Conservation (phyloP, 2,329 filamentous ascomycete species). For the Ploettnerulaceae sp. region DNA sequence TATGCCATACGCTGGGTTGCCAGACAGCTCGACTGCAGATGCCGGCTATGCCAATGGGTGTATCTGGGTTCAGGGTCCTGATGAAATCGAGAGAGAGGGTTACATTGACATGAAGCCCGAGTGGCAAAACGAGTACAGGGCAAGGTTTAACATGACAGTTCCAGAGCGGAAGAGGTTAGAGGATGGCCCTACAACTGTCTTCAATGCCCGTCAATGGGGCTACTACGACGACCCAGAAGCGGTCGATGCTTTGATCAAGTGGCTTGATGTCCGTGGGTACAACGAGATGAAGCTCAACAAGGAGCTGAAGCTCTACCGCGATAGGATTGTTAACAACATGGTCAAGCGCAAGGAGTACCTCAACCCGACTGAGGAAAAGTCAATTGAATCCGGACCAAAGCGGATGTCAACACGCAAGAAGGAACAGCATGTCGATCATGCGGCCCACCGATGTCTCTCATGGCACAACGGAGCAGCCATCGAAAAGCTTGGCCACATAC, state of each 20-base stretch:
- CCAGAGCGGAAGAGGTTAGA: constrained; percentile 80
- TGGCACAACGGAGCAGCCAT: constrained; percentile 63
- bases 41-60: constrained; percentile 91
- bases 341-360: constrained; percentile 72
- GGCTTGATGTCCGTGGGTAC: constrained; percentile 81
- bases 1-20: constrained; percentile 90
- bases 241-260: constrained; percentile 73
- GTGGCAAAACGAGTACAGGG: constrained; percentile 68
- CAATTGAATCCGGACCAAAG: constrained; percentile 40
- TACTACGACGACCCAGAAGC: constrained; percentile 79
- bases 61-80: constrained; percentile 93
- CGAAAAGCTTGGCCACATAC: constrained; percentile 52
- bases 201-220: constrained; percentile 78
- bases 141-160: constrained; percentile 75
- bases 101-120: constrained; percentile 75
- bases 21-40: constrained; percentile 78
- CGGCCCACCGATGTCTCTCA: constrained; percentile 53
- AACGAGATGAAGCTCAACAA: constrained; percentile 86
- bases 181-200: constrained; percentile 76
- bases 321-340: constrained; percentile 77
- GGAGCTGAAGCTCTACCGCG: constrained; percentile 71
- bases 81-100: constrained; percentile 78
- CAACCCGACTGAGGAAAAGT: constrained; percentile 44
- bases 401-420: constrained; percentile 60
- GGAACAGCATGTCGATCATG: constrained; percentile 48